A percentile compares a stretch with the other conserved stretches of the same genome.
phyloP scores from a whole-genome alignment of 768 basidiomycete genomes.

The Rhodotorula paludigena region DNA sequence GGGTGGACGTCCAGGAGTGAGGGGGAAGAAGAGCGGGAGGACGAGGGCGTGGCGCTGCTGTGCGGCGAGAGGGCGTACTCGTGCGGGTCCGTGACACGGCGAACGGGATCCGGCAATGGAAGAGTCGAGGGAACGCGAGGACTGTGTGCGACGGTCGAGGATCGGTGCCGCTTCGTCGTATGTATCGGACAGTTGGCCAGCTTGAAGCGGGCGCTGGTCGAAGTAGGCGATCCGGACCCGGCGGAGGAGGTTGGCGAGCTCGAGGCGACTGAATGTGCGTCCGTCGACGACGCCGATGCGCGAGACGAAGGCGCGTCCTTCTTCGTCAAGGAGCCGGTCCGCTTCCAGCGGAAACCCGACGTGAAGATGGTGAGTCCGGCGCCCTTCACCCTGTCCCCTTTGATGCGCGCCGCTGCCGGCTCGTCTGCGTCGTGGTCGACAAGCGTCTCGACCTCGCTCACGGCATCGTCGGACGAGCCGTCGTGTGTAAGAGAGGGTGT shows the following conservation, averaged over 20 bases:
- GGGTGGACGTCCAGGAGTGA: background rate
- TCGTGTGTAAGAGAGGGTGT: background rate
- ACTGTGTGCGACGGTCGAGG: too few species aligned
- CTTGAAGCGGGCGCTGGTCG: too few species aligned
- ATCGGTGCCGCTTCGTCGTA: too few species aligned
- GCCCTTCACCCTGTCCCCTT: background rate
- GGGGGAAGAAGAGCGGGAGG: background rate
- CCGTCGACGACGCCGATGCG: background rate
- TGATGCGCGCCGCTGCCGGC: background rate
- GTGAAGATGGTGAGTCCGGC: background rate
- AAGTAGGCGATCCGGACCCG: too few species aligned
- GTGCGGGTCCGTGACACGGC: too few species aligned
- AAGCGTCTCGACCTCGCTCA: constrained; percentile 8
- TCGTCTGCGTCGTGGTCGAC: background rate
- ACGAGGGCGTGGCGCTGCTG: background rate
- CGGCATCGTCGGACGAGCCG: constrained; percentile 3
- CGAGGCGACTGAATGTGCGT: too few species aligned
- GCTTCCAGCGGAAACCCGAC: background rate
- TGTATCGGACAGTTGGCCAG: too few species aligned
- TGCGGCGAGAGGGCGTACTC: too few species aligned
- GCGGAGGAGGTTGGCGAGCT: too few species aligned
- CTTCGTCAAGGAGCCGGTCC: background rate
- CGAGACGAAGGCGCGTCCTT: background rate
- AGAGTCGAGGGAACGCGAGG: too few species aligned
- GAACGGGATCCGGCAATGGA: too few species aligned